phyloP scores from a whole-genome alignment of 176 grass and related monocot genomes.

The Juncus effusus region DNA sequence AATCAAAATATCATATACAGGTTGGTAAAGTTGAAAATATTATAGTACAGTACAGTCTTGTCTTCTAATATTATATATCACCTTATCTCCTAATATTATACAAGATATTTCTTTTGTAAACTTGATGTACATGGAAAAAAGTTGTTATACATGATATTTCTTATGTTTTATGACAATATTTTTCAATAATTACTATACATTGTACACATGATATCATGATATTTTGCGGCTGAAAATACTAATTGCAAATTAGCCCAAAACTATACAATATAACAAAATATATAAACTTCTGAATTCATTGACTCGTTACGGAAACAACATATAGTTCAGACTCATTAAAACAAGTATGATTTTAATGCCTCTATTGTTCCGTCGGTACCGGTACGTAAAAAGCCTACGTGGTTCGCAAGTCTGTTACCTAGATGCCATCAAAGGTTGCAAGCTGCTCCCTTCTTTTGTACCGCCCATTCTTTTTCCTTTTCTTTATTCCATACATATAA shows the following conservation, averaged over 20 bases:
- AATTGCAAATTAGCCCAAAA: too few relatives aligned
- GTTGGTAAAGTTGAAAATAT: background rate
- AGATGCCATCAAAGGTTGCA: slow-evolving; percentile 14
- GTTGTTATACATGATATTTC: background rate
- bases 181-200: background rate
- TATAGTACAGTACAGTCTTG: background rate
- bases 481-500: background rate
- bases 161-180: background rate
- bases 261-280: too few relatives aligned
- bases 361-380: background rate
- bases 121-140: background rate
- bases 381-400: background rate
- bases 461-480: background rate
- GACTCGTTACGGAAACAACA: too few relatives aligned
- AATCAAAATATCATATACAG: background rate
- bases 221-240: background rate
- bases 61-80: background rate
- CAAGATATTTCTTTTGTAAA: background rate
- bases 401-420: background rate
- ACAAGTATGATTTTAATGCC: background rate
- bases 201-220: background rate
- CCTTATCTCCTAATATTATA: background rate
- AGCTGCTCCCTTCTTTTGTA: background rate
- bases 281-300: too few relatives aligned
- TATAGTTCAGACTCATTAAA: too few relatives aligned